phyloP scores from a whole-genome alignment of 164 flowering plant species.

The Pachysandra terminalis region DNA sequence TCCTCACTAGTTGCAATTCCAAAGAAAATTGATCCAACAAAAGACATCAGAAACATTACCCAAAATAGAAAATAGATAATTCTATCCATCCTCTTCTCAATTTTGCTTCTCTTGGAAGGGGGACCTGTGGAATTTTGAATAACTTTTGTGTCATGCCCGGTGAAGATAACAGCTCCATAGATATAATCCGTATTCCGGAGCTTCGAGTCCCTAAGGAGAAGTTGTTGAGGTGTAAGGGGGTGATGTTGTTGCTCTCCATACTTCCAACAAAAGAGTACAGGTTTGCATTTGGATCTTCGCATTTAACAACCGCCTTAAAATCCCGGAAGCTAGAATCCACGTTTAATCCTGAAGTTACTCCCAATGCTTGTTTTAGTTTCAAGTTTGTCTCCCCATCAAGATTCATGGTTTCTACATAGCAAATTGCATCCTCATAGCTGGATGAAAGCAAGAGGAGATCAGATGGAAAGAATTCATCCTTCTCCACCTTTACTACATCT shows the following conservation, averaged over 20 bases:
- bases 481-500: constrained; percentile 77
- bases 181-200: constrained; percentile 83
- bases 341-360: constrained; percentile 49
- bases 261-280: constrained; percentile 82
- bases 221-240: constrained; percentile 79
- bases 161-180: constrained; percentile 83
- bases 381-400: constrained; percentile 97
- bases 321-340: constrained; percentile 54
- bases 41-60: constrained; percentile 45
- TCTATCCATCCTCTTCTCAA: constrained; percentile 83
- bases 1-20: constrained; percentile 66
- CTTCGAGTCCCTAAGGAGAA: constrained; percentile 93
- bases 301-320: constrained; percentile 66
- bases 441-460: constrained; percentile 89
- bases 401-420: constrained; percentile 98
- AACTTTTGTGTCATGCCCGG: constrained; percentile 93
- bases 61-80: constrained; percentile 69
- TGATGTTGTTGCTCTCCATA: constrained; percentile 57
- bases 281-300: constrained; percentile 95
- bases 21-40: constrained; percentile 71
- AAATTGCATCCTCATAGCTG: constrained; percentile 76
- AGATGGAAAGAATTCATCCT: constrained; percentile 88
- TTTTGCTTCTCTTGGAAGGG: constrained; percentile 88
- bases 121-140: constrained; percentile 82
- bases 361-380: constrained; percentile 85